Percentiles rank a stretch among this genome's conserved stretches.
Conservation (phyloP, 1,284 basidiomycete genomes). For the Cutaneotrichosporon sp. region DNA sequence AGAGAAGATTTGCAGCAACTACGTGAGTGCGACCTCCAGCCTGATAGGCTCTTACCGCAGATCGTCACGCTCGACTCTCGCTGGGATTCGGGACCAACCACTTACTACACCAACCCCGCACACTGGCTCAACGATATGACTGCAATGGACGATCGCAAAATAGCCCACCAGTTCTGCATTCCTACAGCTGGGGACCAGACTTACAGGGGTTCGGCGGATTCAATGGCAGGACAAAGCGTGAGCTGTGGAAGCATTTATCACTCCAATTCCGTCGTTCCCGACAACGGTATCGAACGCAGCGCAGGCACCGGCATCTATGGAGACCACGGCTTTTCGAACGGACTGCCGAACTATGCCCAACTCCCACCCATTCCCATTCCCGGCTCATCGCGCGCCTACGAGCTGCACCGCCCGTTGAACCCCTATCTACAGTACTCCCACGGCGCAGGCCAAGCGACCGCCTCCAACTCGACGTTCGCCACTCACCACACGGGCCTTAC, state of each 20-base stretch:
- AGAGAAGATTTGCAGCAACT: conserved; percentile 92
- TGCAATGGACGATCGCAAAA: not conserved
- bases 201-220: not conserved
- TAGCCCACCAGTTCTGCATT: not conserved
- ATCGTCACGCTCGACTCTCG: conserved; percentile 13
- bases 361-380: not conserved
- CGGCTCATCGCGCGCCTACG: not conserved
- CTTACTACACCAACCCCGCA: not conserved
- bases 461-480: not conserved
- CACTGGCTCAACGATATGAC: not conserved
- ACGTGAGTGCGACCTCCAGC: conserved; percentile 60
- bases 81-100: not conserved
- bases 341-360: not conserved
- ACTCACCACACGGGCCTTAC: not conserved
- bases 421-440: not conserved
- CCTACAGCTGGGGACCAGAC: not conserved
- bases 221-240: not conserved
- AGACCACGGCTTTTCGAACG: not conserved
- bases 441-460: not conserved
- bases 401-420: not conserved
- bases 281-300: not conserved
- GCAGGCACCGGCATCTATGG: not conserved
- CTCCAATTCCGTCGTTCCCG: not conserved
- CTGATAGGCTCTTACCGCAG: not conserved
- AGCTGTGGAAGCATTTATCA: not conserved